These are phyloP conservation scores for Suillus luteus DNA, from an alignment of 768 basidiomycete species.

Conservation along the genomic window DNA sequence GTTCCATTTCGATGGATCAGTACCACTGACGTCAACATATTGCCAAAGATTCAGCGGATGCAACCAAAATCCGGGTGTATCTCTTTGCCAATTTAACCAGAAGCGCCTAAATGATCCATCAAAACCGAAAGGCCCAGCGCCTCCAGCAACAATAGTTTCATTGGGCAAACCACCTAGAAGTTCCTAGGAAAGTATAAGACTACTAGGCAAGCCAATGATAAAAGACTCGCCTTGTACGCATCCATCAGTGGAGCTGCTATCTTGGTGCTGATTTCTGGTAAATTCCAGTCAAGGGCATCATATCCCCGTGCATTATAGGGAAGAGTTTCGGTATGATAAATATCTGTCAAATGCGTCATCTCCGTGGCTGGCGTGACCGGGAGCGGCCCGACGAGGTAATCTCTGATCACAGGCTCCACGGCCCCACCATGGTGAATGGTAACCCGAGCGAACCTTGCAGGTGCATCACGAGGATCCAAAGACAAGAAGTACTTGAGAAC, in stretches of 20 bases:
- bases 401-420: slow-evolving; percentile 43
- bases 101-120: slow-evolving; percentile 60
- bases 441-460: slow-evolving; percentile 47
- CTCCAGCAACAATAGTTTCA: slow-evolving; percentile 51
- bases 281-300: slow-evolving; percentile 27
- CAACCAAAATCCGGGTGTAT: slow-evolving; percentile 51
- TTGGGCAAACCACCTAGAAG: slow-evolving; percentile 49
- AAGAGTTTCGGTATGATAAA: slow-evolving; percentile 53
- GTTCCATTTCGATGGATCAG: slow-evolving; percentile 53
- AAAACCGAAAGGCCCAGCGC: slow-evolving; percentile 54
- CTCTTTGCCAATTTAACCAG: slow-evolving; percentile 54
- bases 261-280: slow-evolving; percentile 30
- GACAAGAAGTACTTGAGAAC: slow-evolving; percentile 49
- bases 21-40: slow-evolving; percentile 58
- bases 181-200: slow-evolving; percentile 36
- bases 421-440: slow-evolving; percentile 51
- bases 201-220: background rate
- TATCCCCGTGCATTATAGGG: slow-evolving; percentile 56
- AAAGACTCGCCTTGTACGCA: slow-evolving; percentile 41
- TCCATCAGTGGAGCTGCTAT: slow-evolving; percentile 40
- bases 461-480: slow-evolving; percentile 30
- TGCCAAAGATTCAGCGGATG: slow-evolving; percentile 56
- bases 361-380: slow-evolving; percentile 44
- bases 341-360: slow-evolving; percentile 45
- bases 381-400: slow-evolving; percentile 62